phyloP scores from a whole-genome alignment of 2,329 filamentous ascomycete genomes.

The Pseudocercospora fijiensis region DNA sequence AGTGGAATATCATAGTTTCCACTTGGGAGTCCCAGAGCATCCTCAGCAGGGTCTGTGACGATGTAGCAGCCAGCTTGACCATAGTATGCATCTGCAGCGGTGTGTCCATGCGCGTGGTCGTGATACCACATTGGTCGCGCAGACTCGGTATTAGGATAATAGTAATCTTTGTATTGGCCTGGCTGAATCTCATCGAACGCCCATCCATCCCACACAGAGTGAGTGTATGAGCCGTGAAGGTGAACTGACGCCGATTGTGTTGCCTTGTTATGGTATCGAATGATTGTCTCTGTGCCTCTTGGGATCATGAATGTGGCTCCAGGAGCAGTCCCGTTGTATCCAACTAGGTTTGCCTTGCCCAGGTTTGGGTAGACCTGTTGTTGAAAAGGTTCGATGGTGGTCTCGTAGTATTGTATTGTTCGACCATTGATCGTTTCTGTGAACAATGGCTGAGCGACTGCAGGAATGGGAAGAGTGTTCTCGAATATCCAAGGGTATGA shows the following conservation, averaged over 20 bases:
- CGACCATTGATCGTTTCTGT: conserved; percentile 39
- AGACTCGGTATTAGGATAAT: conserved; percentile 58
- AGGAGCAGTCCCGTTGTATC: conserved; percentile 56
- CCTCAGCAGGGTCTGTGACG: conserved; percentile 52
- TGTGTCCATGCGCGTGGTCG: conserved; percentile 46
- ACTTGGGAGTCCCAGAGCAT: conserved; percentile 50
- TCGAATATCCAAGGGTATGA: conserved; percentile 28
- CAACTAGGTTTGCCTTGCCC: conserved; percentile 43
- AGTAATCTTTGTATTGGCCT: conserved; percentile 62
- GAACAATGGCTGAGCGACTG: conserved; percentile 32
- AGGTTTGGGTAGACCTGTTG: conserved; percentile 48
- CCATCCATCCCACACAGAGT: conserved; percentile 48
- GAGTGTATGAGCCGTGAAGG: conserved; percentile 55
- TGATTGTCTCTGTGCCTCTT: conserved; percentile 53
- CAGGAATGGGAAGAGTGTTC: conserved; percentile 25
- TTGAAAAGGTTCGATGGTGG: conserved; percentile 44
- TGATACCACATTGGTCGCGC: conserved; percentile 61
- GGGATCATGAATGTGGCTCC: conserved; percentile 55
- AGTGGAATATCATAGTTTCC: conserved; percentile 57
- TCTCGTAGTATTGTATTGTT: conserved; percentile 50
- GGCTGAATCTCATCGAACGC: conserved; percentile 53
- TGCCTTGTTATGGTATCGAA: conserved; percentile 55
- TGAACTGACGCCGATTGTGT: conserved; percentile 50
- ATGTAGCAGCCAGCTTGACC: conserved; percentile 60
- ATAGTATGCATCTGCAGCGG: conserved; percentile 56